These are phyloP conservation scores for Chaetomiaceae sp. DNA, from an alignment of 2,329 filamentous ascomycete species.

Conservation along the genomic window DNA sequence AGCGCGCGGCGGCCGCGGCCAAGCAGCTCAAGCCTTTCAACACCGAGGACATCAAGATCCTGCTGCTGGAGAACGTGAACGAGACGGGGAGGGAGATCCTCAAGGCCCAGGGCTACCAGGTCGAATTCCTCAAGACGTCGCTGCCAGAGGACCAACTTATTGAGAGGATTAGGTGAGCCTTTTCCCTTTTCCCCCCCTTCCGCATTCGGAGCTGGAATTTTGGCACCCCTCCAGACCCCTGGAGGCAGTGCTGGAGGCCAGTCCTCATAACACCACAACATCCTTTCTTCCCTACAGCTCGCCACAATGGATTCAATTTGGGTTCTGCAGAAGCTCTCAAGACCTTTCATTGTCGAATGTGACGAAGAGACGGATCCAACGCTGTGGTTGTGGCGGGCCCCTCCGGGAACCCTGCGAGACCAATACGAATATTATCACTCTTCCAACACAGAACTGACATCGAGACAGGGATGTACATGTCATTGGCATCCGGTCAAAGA, in stretches of 20 bases:
- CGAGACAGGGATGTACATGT: constrained; percentile 78
- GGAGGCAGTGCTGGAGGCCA: too few relatives aligned
- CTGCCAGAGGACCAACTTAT: constrained; percentile 90
- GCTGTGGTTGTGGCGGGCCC: too few relatives aligned
- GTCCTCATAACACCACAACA: too few relatives aligned
- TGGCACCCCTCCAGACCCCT: background rate
- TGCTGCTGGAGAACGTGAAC: constrained; percentile 95
- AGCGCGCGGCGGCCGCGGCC: constrained; percentile 36
- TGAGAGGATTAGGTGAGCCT: constrained; percentile 80
- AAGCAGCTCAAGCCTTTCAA: constrained; percentile 95
- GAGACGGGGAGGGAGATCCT: constrained; percentile 81
- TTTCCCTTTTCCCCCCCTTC: too few relatives aligned
- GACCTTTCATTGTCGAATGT: too few relatives aligned
- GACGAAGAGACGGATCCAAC: too few relatives aligned
- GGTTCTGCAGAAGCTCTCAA: too few relatives aligned
- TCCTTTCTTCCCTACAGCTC: too few relatives aligned
- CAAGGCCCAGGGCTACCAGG: constrained; percentile 84
- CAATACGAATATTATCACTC: too few relatives aligned
- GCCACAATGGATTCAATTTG: too few relatives aligned
- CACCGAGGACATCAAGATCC: constrained; percentile 91
- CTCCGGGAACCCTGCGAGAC: too few relatives aligned
- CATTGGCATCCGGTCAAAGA: constrained; percentile 97
- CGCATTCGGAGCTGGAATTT: constrained; percentile 19
- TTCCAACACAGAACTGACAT: constrained; percentile 21
- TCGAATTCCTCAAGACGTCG: constrained; percentile 84